Percentiles rank a stretch among this genome's conserved stretches.
Evolutionary conservation across 116 monocot genomes (phyloP).

Genomic region (Iris pallida): DNA sequence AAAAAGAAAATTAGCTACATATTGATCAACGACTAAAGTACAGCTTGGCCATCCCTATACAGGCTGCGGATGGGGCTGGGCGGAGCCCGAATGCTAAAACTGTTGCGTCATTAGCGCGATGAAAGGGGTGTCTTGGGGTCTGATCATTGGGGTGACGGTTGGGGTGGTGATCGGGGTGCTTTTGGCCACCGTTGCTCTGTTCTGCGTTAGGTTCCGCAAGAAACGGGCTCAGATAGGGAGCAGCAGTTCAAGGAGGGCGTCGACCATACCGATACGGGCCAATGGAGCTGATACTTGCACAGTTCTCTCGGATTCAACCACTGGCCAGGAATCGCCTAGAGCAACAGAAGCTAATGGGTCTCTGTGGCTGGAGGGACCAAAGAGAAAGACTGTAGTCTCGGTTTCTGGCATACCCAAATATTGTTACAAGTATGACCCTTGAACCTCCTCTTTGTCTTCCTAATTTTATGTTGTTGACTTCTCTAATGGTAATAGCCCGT

Average conservation of each 20-base stretch:
- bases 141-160: constrained; percentile 69
- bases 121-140: constrained; percentile 62
- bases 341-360: constrained; percentile 20
- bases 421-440: constrained; percentile 60
- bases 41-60: too few relatives aligned
- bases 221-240: constrained; percentile 38
- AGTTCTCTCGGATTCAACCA: constrained; percentile 59
- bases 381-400: constrained; percentile 48
- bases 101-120: constrained; percentile 27
- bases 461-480: not conserved
- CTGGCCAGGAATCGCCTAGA: constrained; percentile 56
- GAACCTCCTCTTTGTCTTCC: not conserved
- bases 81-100: constrained; percentile 1
- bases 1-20: too few relatives aligned
- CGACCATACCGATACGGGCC: constrained; percentile 60
- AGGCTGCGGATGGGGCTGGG: constrained; percentile 7
- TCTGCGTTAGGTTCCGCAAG: constrained; percentile 53
- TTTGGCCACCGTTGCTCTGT: constrained; percentile 39
- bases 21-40: too few relatives aligned
- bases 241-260: constrained; percentile 60
- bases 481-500: too few relatives aligned
- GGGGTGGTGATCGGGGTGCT: constrained; percentile 74
- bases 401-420: constrained; percentile 80
- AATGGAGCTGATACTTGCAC: constrained; percentile 52
- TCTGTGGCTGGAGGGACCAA: constrained; percentile 45